Percentiles rank a stretch among this genome's conserved stretches.
Evolutionary conservation across 73 alveolate genomes (phyloP).

Genomic region (Blepharisma stoltei): DNA sequence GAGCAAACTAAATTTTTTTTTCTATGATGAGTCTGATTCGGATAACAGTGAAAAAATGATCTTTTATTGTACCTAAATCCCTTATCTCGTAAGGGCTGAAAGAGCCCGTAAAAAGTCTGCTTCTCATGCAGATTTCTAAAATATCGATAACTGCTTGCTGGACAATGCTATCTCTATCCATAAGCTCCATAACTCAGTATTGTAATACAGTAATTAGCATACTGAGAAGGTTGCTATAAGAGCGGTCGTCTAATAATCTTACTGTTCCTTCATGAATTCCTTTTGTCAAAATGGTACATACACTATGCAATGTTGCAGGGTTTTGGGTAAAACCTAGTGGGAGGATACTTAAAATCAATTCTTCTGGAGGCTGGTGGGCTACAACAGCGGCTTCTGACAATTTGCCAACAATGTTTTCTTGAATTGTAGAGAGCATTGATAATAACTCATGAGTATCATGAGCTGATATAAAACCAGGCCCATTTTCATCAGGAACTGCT

Average conservation of each 20-base stretch:
- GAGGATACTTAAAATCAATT: slow-evolving; percentile 45
- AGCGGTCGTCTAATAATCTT: slow-evolving; percentile 47
- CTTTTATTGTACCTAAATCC: too few species aligned
- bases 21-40: too few species aligned
- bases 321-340: slow-evolving; percentile 71
- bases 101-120: slow-evolving; percentile 37
- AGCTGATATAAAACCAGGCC: slow-evolving; percentile 52
- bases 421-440: slow-evolving; percentile 61
- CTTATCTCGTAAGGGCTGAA: too few species aligned
- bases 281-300: slow-evolving; percentile 43
- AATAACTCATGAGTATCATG: slow-evolving; percentile 67
- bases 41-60: too few species aligned
- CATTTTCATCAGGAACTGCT: slow-evolving; percentile 74
- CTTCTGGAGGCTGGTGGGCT: slow-evolving; percentile 32
- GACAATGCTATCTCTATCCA: slow-evolving; percentile 61
- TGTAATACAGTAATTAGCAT: slow-evolving; percentile 46
- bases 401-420: slow-evolving; percentile 65
- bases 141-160: slow-evolving; percentile 64
- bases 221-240: slow-evolving; percentile 42
- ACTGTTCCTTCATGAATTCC: slow-evolving; percentile 38
- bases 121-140: slow-evolving; percentile 55
- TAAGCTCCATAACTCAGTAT: slow-evolving; percentile 74
- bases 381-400: slow-evolving; percentile 51
- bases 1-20: too few species aligned
- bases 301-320: slow-evolving; percentile 42